Evolutionary conservation across 371 early-diverging fungal genomes (phyloP), one percentile per base, ranked within the genome.

Genomic region (Chytridium lagenaria): DNA sequence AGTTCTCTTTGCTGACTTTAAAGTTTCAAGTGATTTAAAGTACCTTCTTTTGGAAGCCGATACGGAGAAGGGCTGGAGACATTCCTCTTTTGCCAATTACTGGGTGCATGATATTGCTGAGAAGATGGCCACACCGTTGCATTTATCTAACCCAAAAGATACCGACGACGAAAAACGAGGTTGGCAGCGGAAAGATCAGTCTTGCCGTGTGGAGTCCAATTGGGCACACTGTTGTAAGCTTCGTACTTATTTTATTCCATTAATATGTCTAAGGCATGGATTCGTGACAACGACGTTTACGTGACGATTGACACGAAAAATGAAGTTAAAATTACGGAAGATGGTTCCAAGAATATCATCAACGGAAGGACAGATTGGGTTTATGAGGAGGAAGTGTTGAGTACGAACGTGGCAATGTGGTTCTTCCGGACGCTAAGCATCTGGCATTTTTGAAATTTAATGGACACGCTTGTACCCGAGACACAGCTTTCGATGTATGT

Each of bases 311-410:
- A 92, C 67, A 83, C 92, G 68, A 69, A 77, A 52, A 80, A 81
- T 3, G 89, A 92, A 55, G 87, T 85, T 44, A 91, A 90, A 52
- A 79, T 98, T 38, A 97, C 98, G 0, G 86, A 84, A 71, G 95
- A 95, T 78, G 98, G 98, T 10, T 90, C 92, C 23, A 80, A 79
- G 31, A 85, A 84, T 7, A 87, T 96, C n/a, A 92, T 95, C 77
- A 97, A 98, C 78, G 99, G 98, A 10, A 85, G 97, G 16, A 91
- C 96, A 31, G 99, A 98, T 81, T 98, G 99, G 99, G 97, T 98
- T n/a, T 98, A 98, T 74, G 98, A 97, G 83, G 97, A 98, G 79
- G 97, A 98, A 75, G 93, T 98, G 0, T 88, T 93, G 59, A 84
- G 77, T 0, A 77, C 80, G 0, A 84, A 90, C 23, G 80, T 82